Conservation (phyloP, 495 filamentous ascomycete genomes). For the Opeltia flavorubescens region DNA sequence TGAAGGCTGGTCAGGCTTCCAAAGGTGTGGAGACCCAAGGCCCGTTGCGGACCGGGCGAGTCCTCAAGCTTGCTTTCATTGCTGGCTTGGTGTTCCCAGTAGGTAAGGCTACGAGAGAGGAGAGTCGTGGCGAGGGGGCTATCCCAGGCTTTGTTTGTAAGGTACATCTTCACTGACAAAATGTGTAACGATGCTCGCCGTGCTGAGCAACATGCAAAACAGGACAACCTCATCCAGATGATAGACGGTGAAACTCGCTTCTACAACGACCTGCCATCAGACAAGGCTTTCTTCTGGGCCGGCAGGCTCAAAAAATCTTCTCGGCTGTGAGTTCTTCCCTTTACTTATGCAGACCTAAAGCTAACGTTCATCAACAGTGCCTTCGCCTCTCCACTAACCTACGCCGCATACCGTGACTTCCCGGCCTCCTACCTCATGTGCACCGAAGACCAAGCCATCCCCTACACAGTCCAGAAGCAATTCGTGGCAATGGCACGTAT, state of each 20-base stretch:
- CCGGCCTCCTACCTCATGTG: conserved; percentile 1
- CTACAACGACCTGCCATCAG: conserved; percentile 1
- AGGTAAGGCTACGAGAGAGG: background rate
- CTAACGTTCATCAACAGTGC: background rate
- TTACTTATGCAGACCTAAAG: background rate
- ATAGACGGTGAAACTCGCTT: background rate
- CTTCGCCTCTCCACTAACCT: background rate
- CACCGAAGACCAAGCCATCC: background rate
- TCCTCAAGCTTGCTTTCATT: background rate
- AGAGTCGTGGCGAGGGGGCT: background rate
- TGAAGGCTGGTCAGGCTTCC: conserved; percentile 4
- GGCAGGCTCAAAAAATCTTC: background rate
- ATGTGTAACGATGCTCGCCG: no score
- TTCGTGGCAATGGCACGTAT: background rate
- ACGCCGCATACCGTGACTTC: conserved; percentile 1
- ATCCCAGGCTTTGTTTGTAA: background rate
- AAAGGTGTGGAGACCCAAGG: background rate
- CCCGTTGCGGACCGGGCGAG: background rate
- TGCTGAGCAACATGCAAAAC: no score
- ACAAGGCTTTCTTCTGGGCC: background rate
- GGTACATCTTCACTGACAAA: background rate
- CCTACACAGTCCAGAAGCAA: background rate
- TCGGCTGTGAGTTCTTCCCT: background rate
- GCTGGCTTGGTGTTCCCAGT: background rate
- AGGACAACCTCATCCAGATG: conserved; percentile 1